Conservation (phyloP, 805 yeast species). For the Saturnispora gosingensis region DNA sequence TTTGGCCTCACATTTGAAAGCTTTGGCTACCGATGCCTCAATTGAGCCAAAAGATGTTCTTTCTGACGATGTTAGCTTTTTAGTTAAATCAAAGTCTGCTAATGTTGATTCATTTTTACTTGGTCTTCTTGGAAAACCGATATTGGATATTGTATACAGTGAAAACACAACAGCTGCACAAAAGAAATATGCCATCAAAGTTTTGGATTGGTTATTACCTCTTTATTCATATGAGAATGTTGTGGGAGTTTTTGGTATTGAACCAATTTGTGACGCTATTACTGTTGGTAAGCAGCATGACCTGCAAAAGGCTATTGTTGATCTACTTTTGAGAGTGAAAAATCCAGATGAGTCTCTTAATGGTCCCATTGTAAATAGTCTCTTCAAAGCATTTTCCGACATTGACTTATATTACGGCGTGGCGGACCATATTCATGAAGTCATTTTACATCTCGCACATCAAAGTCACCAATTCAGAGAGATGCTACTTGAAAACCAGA, state of each 20-base stretch:
- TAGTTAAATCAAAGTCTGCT: not conserved
- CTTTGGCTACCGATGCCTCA: conserved; percentile 5
- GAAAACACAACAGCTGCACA: conserved; percentile 16
- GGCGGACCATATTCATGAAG: conserved; percentile 17
- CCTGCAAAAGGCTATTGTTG: conserved; percentile 21
- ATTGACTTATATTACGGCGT: conserved; percentile 16
- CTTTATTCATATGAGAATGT: conserved; percentile 25
- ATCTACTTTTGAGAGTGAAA: conserved; percentile 23
- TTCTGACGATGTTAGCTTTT: conserved; percentile 9
- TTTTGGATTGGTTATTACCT: conserved; percentile 22
- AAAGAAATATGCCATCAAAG: conserved; percentile 14
- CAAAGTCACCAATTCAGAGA: conserved; percentile 26
- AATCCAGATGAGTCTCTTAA: conserved; percentile 19
- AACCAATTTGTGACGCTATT: conserved; percentile 23
- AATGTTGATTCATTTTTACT: conserved; percentile 1
- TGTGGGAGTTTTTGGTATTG: conserved; percentile 17
- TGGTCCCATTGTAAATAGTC: conserved; percentile 7
- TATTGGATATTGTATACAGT: conserved; percentile 20
- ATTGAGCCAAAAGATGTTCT: conserved; percentile 12
- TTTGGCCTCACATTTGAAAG: conserved; percentile 14
- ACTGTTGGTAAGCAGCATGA: conserved; percentile 19
- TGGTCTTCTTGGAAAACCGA: conserved; percentile 14
- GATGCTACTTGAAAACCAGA: conserved; percentile 20
- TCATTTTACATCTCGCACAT: conserved; percentile 16
- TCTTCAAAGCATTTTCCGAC: conserved; percentile 19